phyloP scores from a whole-genome alignment of 495 filamentous ascomycete species.

The Annulohypoxylon maeteangense region DNA sequence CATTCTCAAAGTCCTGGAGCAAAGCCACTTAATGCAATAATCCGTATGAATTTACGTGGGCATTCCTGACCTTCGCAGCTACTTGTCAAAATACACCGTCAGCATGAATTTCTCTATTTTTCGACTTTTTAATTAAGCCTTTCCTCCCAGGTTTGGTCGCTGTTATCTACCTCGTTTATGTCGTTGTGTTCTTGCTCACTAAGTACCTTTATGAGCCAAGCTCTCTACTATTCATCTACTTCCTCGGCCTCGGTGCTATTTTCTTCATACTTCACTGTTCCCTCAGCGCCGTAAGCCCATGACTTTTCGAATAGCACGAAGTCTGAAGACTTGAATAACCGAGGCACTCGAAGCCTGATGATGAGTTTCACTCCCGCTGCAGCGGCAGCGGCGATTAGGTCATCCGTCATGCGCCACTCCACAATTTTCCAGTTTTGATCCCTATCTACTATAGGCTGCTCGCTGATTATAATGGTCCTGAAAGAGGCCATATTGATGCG shows the following conservation, averaged over 20 bases:
- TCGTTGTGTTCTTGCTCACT: background rate
- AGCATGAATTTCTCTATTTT: too few species aligned
- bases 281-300: background rate
- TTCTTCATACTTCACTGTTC: background rate
- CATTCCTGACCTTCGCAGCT: too few species aligned
- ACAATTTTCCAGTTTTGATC: constrained; percentile 25
- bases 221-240: background rate
- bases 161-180: too few species aligned
- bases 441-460: background rate
- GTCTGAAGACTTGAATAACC: background rate
- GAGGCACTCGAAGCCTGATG: constrained; percentile 19
- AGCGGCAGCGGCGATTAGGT: constrained; percentile 1
- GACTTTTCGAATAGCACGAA: background rate
- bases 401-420: constrained; percentile 21
- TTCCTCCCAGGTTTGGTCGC: too few species aligned
- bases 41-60: too few species aligned
- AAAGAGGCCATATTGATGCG: background rate
- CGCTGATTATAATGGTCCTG: background rate
- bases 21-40: too few species aligned
- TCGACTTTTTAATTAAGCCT: too few species aligned
- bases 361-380: constrained; percentile 15
- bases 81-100: too few species aligned
- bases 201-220: too few species aligned
- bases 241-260: background rate
- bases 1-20: too few species aligned